Base-by-base conservation (phyloP, 1,139 yeast species). In the Casaregolazyma lundiana region DNA sequence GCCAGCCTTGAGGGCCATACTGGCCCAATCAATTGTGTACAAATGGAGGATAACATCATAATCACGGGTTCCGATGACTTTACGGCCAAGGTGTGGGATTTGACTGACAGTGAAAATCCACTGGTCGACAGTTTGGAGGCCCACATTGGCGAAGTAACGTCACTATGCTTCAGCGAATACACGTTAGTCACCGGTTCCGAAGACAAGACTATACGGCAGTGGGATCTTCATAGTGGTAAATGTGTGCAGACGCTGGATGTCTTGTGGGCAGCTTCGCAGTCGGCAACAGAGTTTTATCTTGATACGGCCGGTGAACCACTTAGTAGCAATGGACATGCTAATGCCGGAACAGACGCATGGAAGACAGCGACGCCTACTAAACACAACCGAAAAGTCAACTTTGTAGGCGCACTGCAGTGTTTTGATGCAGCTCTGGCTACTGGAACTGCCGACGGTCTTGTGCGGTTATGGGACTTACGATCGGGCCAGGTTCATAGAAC, bases 361-460 rank as follows among this genome's bases (percentile, higher is more conserved):
- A 38, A 38, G 19, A 6, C n/a, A 8, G 41, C 18, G 8, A 34
- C n/a, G n/a, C 32, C 4, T 2, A 26, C 6, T 11, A 26, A 26
- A 26, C 11, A 7, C 32, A n/a, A 11, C 32, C 11, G 32, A 26
- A 26, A 26, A 26, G 32, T 26, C 41, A 30, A 24, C 13, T 77
- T 75, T 54, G 77, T 78, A 13, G 79, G 81, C 0, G 78, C 82
- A 0, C 56, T 79, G 38, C 92, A 82, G 58, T 77, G 81, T 45
- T 79, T 72, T 58, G 86, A 80, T 54, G 84, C 85, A 0, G 89
- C 87, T 0, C 68, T 80, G 57, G 92, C 86, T 0, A 78, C 88
- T 0, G 92, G 92, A 26, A 80, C 89, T 0, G 80, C 80, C 38
- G 92, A 84, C 60, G 90, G 90, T 8, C 62, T 80, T 6, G 87